Conservation (phyloP, 306 rosid species). For the Hippophae rhamnoides region DNA sequence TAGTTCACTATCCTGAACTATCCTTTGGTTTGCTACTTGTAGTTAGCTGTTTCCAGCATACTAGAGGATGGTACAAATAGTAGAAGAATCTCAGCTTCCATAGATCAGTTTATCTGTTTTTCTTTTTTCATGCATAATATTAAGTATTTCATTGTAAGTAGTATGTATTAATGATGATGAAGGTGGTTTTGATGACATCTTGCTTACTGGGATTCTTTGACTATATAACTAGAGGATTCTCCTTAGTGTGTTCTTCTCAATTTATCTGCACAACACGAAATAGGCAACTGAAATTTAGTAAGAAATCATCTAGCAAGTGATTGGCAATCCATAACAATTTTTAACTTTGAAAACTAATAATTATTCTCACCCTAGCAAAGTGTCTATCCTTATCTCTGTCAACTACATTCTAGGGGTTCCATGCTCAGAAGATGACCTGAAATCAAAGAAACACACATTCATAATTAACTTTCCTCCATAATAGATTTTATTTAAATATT, state of each 20-base stretch:
- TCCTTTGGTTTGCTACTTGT: slow-evolving; percentile 21
- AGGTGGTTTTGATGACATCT: slow-evolving; percentile 21
- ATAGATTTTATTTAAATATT: not conserved
- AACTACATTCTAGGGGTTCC: slow-evolving; percentile 47
- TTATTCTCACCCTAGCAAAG: slow-evolving; percentile 51
- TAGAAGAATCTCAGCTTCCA: slow-evolving; percentile 33
- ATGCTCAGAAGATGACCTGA: slow-evolving; percentile 33
- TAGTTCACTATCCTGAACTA: not conserved
- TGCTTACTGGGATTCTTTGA: slow-evolving; percentile 37
- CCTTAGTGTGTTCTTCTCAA: slow-evolving; percentile 50
- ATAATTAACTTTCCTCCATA: not conserved
- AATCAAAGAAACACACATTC: slow-evolving; percentile 10
- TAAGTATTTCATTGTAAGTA: slow-evolving; percentile 64
- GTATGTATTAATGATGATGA: slow-evolving; percentile 47
- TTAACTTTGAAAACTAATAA: not conserved
- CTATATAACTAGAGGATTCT: slow-evolving; percentile 56
- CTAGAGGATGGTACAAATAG: slow-evolving; percentile 20
- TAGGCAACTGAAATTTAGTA: not conserved
- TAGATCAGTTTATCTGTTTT: slow-evolving; percentile 51
- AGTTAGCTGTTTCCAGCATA: slow-evolving; percentile 32
- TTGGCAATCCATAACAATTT: not conserved
- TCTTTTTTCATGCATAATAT: slow-evolving; percentile 37
- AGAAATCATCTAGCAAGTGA: slow-evolving; percentile 3
- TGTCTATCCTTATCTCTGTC: slow-evolving; percentile 36
- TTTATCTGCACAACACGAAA: slow-evolving; percentile 36